Conservation (phyloP, 148 eudicot genomes). For the Amaranthus palmeri region DNA sequence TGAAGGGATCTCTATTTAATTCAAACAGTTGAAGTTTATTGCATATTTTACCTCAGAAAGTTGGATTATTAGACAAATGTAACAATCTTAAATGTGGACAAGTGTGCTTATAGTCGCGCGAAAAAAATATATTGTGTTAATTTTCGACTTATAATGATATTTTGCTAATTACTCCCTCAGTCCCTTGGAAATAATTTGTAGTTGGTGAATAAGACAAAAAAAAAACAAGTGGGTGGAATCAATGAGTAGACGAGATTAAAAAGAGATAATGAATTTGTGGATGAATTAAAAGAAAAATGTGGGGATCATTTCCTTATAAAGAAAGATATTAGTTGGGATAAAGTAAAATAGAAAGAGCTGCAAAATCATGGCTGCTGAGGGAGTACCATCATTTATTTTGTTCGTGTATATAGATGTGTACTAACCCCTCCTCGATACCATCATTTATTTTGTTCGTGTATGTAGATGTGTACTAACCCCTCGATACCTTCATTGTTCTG, state of each 20-base stretch:
- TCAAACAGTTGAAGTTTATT: background rate
- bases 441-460: background rate
- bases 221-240: no score
- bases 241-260: no score
- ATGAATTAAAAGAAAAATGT: no score
- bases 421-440: background rate
- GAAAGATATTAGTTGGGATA: no score
- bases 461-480: background rate
- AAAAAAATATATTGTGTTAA: background rate
- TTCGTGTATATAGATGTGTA: background rate
- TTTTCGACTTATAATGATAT: background rate
- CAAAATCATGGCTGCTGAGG: no score
- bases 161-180: no score
- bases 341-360: no score
- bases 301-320: no score
- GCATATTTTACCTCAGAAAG: background rate
- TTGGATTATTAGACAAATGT: background rate
- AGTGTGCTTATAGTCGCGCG: background rate
- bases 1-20: background rate
- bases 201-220: no score
- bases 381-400: background rate
- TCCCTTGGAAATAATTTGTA: no score
- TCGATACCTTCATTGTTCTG: background rate
- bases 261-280: no score
- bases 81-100: background rate